Evolutionary conservation across 768 basidiomycete genomes (phyloP).

Genomic region (Rhizopogon vesiculosus): DNA sequence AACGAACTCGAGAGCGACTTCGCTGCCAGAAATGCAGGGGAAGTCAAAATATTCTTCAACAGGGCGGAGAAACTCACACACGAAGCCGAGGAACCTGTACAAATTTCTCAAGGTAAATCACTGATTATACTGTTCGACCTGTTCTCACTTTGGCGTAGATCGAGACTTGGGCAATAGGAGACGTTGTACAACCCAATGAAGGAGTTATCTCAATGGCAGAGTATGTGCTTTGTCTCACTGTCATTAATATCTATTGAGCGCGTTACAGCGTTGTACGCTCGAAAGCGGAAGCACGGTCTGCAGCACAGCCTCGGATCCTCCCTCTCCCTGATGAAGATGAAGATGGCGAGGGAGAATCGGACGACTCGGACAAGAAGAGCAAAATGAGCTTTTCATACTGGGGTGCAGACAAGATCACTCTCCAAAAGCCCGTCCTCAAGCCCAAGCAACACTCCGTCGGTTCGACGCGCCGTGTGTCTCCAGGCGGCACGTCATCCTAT

Average conservation of each 20-base stretch:
- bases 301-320: conserved; percentile 55
- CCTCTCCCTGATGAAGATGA: conserved; percentile 65
- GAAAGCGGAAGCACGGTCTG: conserved; percentile 49
- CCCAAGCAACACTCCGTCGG: conserved; percentile 29
- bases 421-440: conserved; percentile 73
- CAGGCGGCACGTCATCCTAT: conserved; percentile 52
- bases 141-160: conserved; percentile 42
- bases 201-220: conserved; percentile 90
- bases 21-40: conserved; percentile 78
- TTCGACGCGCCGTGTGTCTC: conserved; percentile 33
- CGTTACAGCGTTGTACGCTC: conserved; percentile 61
- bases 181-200: conserved; percentile 68
- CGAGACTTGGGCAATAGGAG: conserved; percentile 83
- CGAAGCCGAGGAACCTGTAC: conserved; percentile 88
- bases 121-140: not conserved
- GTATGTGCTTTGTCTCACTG: conserved; percentile 40
- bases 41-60: conserved; percentile 83
- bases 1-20: conserved; percentile 65
- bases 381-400: conserved; percentile 95
- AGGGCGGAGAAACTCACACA: conserved; percentile 68
- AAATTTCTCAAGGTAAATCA: conserved; percentile 77
- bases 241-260: conserved; percentile 6
- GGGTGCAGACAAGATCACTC: conserved; percentile 88
- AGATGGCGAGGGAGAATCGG: conserved; percentile 57
- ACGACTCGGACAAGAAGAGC: conserved; percentile 84